Base-by-base conservation (phyloP, 352 stramenopile genomes). In the Pythium volutum region DNA sequence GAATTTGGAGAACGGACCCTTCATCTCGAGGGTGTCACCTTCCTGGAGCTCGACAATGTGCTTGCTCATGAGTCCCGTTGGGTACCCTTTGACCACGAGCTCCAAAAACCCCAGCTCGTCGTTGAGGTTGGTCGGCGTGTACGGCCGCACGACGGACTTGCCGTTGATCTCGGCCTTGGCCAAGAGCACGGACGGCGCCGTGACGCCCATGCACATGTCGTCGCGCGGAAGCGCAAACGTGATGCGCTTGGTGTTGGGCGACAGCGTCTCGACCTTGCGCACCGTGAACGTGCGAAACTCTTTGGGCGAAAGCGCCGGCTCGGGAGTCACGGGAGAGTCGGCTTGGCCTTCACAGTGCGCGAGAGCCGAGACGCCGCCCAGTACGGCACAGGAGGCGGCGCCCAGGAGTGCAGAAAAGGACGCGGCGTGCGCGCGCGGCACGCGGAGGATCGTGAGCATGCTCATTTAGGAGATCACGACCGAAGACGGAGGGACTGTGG, bases 21-120 rank as follows among this genome's bases (percentile, higher is more conserved):
- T 97, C 78, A 97, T 92, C 59, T 96, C 85, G 11, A 97, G 74
- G 48, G 68, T 60, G 66, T 97, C 91, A 9, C 91, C 91, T 23
- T 80, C 72, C 55, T 97, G 81, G 22, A 97, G 77, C 34, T 77
- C 57, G 51, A 88, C 75, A 12, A 98, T 85, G 75, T 97, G 82
- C 67, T 90, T 89, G 65, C 84, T 96, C 51, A 98, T 65, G 41
- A 84, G 69, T 4, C 90, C 91, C 34, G 81, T 76, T 12, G 84
- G 73, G 70, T 98, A 97, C 16, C 79, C 77, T 71, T 98, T 98
- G 67, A 98, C 85, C 38, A 97, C 81, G 36, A 97, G 75, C 57
- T 95, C 82, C 22, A 97, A 46, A 58, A 88, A 87, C 29, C 88
- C 91, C 49, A 79, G 86, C 70, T 95, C 82, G 25, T 81, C 74